Base-by-base conservation (phyloP, 2,329 filamentous ascomycete species). In the Zelopaecilomyces penicillatus region DNA sequence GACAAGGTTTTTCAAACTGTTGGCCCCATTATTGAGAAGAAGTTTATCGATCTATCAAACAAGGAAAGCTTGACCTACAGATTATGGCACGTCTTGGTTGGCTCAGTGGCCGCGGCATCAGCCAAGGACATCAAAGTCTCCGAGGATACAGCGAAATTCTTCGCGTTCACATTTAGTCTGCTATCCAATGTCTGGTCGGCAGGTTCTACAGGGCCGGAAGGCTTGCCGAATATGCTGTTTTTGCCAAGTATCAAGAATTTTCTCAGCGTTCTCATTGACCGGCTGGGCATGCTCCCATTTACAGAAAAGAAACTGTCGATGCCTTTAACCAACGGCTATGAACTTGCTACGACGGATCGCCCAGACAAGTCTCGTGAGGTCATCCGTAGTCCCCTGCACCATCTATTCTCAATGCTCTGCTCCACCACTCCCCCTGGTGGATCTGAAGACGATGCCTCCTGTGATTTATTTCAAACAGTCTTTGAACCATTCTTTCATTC, bases 71-170 rank as follows among this genome's bases (percentile, higher is more conserved):
- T 64, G 7, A 59, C 68, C 1, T 69, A 65, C 40, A 68, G 65
- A 6, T 69, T 87, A 33, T 87, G 83, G 83, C 62, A 68, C 29
- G 69, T 75, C 1, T 68, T 88, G 9, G 70, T 87, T 37, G 66
- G 70, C 4, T 77, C 82, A 1, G 69, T 89, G 28, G 75, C 80
- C 3, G 75, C 76, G 40, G 85, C 85, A 34, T 83, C 83, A 27
- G 76, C 74, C 36, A 95, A 95, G 64, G 93, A 98, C 63, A 84
- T 98, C 54, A 95, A 91, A 55, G 82, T 90, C 5, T 89, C 88
- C 0, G 76, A 77, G 9, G 91, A 97, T 49, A 87, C 89, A 1
- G 85, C 87, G 57, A 77, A 81, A 49, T 91, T 90, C 47, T 75
- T 95, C 49, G 83, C 85, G 26, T 74, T 79, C 36, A 73, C 89